A percentile compares a stretch with the other conserved stretches of the same genome.
Evolutionary conservation across 768 basidiomycete species (phyloP).

Genomic region (Podaxis sp.): DNA sequence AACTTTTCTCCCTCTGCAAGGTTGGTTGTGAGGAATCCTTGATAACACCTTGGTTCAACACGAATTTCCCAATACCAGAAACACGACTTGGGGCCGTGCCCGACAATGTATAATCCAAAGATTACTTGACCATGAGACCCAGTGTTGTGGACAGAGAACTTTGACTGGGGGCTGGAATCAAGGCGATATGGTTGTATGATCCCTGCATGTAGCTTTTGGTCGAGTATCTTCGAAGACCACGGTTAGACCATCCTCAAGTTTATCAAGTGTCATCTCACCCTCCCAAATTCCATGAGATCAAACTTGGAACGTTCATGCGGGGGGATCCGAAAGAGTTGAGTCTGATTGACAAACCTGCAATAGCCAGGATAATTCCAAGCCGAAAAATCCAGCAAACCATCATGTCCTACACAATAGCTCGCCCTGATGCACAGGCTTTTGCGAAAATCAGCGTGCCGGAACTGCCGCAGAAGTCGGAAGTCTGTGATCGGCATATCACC

Average conservation of each 20-base stretch:
- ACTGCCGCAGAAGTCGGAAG: not conserved
- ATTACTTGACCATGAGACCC: not conserved
- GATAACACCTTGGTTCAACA: not conserved
- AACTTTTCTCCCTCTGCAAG: not conserved
- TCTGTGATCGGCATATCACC: not conserved
- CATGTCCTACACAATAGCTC: not conserved
- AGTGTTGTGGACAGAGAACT: not conserved
- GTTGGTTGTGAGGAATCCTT: not conserved
- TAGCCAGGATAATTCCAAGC: not conserved
- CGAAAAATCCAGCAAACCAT: not conserved
- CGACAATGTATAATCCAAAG: not conserved
- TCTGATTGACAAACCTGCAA: not conserved
- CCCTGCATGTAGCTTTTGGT: not conserved
- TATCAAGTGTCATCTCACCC: not conserved
- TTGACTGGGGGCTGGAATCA: not conserved
- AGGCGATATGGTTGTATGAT: not conserved
- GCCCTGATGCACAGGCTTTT: not conserved
- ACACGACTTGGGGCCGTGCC: not conserved
- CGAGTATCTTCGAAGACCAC: not conserved
- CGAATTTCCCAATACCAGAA: slow-evolving; percentile 6
- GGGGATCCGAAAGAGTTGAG: not conserved
- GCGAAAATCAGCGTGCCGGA: not conserved
- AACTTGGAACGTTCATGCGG: not conserved
- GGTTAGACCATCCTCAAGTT: not conserved
- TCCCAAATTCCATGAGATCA: not conserved